Evolutionary conservation across 805 yeast species (phyloP).

Genomic region (Deakozyma indianensis): DNA sequence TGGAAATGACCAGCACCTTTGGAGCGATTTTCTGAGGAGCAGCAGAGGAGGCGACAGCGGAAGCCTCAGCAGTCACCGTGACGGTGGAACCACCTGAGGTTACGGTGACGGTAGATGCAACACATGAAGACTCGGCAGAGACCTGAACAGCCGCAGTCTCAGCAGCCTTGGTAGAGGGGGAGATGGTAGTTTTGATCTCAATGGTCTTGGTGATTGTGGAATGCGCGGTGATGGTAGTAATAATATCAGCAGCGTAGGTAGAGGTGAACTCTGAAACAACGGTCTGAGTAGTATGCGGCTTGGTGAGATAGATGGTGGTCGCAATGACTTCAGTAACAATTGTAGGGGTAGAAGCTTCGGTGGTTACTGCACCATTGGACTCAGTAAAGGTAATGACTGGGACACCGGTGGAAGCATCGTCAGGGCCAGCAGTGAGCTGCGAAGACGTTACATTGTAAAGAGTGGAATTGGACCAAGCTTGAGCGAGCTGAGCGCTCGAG

Average conservation of each 20-base stretch:
- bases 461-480: background rate
- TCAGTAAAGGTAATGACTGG: background rate
- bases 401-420: background rate
- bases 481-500: background rate
- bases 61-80: background rate
- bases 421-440: background rate
- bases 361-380: background rate
- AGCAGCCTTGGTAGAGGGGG: background rate
- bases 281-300: background rate
- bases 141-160: background rate
- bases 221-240: background rate
- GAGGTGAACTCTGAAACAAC: background rate
- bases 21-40: conserved; percentile 22
- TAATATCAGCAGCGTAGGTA: background rate
- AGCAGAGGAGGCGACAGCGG: background rate
- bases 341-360: background rate
- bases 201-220: background rate
- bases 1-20: conserved; percentile 38
- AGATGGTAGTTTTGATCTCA: background rate
- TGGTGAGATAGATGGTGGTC: background rate
- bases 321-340: background rate
- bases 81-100: no score
- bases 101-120: background rate
- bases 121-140: background rate
- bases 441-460: no score